These are phyloP conservation scores for Pyrus betulifolia DNA, from an alignment of 306 rosid species.

Conservation along the genomic window DNA sequence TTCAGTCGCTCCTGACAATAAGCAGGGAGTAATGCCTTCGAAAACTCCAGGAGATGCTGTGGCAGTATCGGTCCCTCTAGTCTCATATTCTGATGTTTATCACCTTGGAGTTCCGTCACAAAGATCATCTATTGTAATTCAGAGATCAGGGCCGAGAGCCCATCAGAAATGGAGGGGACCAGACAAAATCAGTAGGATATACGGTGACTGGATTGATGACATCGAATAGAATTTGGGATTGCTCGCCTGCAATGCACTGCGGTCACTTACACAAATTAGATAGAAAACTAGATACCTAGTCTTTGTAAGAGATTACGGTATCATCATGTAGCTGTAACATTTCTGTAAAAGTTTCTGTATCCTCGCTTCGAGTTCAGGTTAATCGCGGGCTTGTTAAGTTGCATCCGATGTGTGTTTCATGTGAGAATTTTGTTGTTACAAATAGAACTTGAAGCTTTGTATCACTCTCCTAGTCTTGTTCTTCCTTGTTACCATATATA, in stretches of 20 bases:
- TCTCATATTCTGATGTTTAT: conserved; percentile 68
- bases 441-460: conserved; percentile 6
- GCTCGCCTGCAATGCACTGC: conserved; percentile 16
- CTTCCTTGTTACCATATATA: conserved; percentile 1
- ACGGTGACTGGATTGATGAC: conserved; percentile 98
- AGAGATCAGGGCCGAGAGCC: conserved; percentile 78
- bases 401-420: background rate
- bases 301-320: conserved; percentile 13
- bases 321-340: conserved; percentile 25
- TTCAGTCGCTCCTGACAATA: conserved; percentile 43
- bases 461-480: background rate
- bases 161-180: conserved; percentile 99
- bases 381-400: conserved; percentile 10
- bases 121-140: conserved; percentile 65
- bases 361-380: conserved; percentile 21
- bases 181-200: conserved; percentile 95
- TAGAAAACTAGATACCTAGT: background rate
- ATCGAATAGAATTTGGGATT: conserved; percentile 40
- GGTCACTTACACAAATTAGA: conserved; percentile 16
- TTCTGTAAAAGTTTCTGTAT: conserved; percentile 14
- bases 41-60: conserved; percentile 56
- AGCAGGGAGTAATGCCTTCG: conserved; percentile 54
- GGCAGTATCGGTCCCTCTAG: conserved; percentile 54
- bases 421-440: conserved; percentile 16
- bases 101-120: conserved; percentile 81